Base-by-base conservation (phyloP, 2,329 filamentous ascomycete genomes). In the Ascochyta fabae region DNA sequence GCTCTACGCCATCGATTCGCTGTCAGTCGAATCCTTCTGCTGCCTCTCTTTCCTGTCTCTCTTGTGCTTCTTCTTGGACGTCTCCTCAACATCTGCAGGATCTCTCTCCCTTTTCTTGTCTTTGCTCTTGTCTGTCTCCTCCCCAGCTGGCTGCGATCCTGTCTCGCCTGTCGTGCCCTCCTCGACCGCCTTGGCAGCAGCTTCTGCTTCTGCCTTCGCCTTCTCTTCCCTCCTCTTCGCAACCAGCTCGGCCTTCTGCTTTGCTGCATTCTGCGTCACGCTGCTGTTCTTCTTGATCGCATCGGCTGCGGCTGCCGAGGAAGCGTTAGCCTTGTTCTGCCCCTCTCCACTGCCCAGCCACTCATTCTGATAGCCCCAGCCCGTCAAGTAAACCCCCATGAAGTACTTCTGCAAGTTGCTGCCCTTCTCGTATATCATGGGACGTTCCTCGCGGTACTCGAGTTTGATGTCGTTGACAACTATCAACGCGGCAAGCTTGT, bases 281-380 rank as follows among this genome's bases (percentile, higher is more conserved):
- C 34, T 15, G 22, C 58, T 66, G 26, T 65, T 67, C 40, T 65
- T 87, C 38, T 81, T 78, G 69, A 93, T 66, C 0, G 88, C 88
- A 62, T 80, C 78, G 38, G 78, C 75, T 0, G 90, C 90, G 1
- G 90, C 90, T 61, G 84, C 86, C 13, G 83, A 78, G 0, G 87
- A 87, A 1, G 89, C 90, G 53, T 91, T 87, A 53, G 84, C 85
- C 76, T 92, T 92, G 50, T 83, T 85, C 59, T 85, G 75, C 1
- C 84, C 89, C 29, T 82, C 83, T 0, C 88, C 90, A 40, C 79
- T 80, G 0, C 86, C 90, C 6, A 93, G 74, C 53, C 84, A 76
- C 69, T 85, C 83, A 44, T 84, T 78, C 29, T 80, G 81, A 72
- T 88, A 86, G 4, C 89, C 89, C 81, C 87, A 90, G 0, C 88